Evolutionary conservation across 805 yeast genomes (phyloP).

Genomic region (Naumovozyma baii): DNA sequence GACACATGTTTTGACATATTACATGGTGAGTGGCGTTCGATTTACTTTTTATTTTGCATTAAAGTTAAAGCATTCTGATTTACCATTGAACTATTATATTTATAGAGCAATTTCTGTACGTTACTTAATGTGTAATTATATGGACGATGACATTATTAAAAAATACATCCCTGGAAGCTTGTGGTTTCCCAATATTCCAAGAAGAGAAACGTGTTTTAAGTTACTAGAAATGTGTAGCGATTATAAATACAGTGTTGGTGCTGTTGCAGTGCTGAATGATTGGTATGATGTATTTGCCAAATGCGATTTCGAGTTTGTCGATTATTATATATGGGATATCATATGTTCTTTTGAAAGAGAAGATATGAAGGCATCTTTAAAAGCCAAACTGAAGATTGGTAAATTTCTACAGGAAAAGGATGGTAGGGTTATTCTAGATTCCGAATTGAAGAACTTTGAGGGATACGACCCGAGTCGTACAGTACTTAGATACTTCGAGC

Average conservation of each 20-base stretch:
- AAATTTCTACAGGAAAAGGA: neutral
- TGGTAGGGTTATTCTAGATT: neutral
- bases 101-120: constrained; percentile 1
- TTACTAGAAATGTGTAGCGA: neutral
- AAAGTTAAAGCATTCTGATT: neutral
- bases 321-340: neutral
- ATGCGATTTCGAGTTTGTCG: neutral
- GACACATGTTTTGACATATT: neutral
- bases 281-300: neutral
- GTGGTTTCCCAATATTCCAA: constrained; percentile 1
- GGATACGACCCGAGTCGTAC: neutral
- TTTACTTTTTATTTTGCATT: constrained; percentile 2
- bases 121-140: constrained; percentile 3
- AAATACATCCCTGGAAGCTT: constrained; percentile 1
- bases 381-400: neutral
- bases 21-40: constrained; percentile 1
- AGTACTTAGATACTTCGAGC: neutral
- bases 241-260: neutral
- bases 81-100: neutral
- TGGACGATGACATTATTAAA: constrained; percentile 1
- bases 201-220: no score
- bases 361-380: neutral
- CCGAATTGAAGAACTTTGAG: neutral
- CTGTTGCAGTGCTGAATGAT: neutral
- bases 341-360: neutral